Conservation (phyloP, 108 stramenopile species). For the Fistulifera solaris region DNA sequence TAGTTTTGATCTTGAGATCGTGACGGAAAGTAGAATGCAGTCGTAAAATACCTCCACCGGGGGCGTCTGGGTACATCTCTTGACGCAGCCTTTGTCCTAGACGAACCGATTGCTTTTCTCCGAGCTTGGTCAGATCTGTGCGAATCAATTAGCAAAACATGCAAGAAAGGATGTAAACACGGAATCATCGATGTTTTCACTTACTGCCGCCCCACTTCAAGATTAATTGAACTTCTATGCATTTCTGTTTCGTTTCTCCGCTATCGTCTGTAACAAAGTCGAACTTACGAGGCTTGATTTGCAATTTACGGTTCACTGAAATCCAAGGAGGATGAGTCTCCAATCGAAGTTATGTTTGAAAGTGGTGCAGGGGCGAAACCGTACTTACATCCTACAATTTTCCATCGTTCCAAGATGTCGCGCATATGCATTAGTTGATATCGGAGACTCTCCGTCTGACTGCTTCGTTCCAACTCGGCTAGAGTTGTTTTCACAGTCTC, state of each 20-base stretch:
- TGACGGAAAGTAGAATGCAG: constrained; percentile 98
- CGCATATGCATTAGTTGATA: constrained; percentile 66
- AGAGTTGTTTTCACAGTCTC: constrained; percentile 66
- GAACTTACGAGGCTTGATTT: constrained; percentile 92
- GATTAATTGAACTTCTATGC: constrained; percentile 80
- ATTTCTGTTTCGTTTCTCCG: constrained; percentile 30
- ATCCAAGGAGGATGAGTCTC: neutral
- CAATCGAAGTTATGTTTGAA: too few species aligned
- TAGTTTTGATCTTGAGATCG: constrained; percentile 97
- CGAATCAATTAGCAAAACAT: neutral
- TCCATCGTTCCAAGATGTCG: constrained; percentile 86
- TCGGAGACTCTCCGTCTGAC: constrained; percentile 29
- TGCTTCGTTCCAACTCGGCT: constrained; percentile 13
- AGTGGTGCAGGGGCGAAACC: too few species aligned
- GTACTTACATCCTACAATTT: constrained; percentile 62
- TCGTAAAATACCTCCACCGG: constrained; percentile 87
- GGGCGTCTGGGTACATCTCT: constrained; percentile 70
- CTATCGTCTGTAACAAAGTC: constrained; percentile 31
- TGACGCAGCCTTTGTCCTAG: constrained; percentile 87
- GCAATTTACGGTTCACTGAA: constrained; percentile 85
- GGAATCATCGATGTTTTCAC: constrained; percentile 54
- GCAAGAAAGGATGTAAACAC: constrained; percentile 48
- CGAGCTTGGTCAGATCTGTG: constrained; percentile 8
- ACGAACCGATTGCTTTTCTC: constrained; percentile 81
- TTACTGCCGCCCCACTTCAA: constrained; percentile 96